Base-by-base conservation (phyloP, 1,139 yeast species). In the Geotrichum aggregatum region DNA sequence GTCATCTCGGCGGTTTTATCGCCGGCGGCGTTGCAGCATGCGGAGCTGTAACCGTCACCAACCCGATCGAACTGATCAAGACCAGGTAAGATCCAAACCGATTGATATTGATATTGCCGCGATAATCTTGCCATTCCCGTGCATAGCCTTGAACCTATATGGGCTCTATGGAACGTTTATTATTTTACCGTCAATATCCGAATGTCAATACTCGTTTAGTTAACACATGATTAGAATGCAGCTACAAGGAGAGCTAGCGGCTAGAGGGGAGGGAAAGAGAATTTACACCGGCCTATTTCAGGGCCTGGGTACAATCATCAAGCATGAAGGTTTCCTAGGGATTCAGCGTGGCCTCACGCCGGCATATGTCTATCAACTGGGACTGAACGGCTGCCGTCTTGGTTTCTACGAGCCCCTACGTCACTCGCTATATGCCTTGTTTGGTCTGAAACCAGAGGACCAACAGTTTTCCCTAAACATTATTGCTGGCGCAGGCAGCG, bases 21-120 rank as follows among this genome's bases (percentile, higher is more conserved):
- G 97, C 97, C 13, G 98, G 98, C 54, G 96, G 96, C 5, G 60
- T 88, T 10, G 98, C 98, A 1, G 97, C 98, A 2, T 91, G 98
- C 72, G 95, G 95, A 50, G 98, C 98, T 0, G 98, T 92, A 36
- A 92, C 97, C 0, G 85, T 91, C 68, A 91, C 98, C 10, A 92
- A 92, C 66, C 98, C 98, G 7, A 85, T 92, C 56, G 98, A 92
- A 66, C 76, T 92, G 59, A 88, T 91, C 64, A 92, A 92, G 71
- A 92, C 95, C 2, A 60, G 70, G 63, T 60, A 49, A 24, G 28
- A n/a, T n/a, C n/a, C n/a, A n/a, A n/a, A n/a, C n/a, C n/a, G n/a
- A n/a, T n/a, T n/a, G n/a, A n/a, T n/a, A n/a, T n/a, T n/a, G n/a
- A n/a, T n/a, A n/a, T n/a, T n/a, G n/a, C n/a, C n/a, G n/a, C n/a